These are phyloP conservation scores for Alternaria angustiovoidea DNA, from an alignment of 2,329 filamentous ascomycete genomes.

Conservation along the genomic window DNA sequence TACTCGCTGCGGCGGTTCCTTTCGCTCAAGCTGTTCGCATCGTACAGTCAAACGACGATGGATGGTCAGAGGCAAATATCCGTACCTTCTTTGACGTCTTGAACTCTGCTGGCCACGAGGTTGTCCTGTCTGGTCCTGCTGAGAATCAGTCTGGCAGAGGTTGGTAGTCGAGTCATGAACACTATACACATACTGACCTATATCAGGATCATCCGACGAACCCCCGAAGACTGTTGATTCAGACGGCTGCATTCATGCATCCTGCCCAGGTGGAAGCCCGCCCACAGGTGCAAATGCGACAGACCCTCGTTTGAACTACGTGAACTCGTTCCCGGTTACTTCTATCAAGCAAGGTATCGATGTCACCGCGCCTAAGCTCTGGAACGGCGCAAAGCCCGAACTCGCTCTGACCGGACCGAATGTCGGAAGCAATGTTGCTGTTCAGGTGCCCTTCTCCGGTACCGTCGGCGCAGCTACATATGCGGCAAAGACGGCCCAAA, in stretches of 20 bases:
- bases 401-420: constrained; percentile 73
- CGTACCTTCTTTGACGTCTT: constrained; percentile 67
- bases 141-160: constrained; percentile 71
- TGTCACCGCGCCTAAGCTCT: constrained; percentile 62
- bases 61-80: constrained; percentile 75
- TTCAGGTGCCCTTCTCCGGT: constrained; percentile 67
- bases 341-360: constrained; percentile 70
- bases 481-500: constrained; percentile 61
- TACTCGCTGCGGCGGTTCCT: constrained; percentile 38
- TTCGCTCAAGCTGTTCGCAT: constrained; percentile 42
- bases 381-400: constrained; percentile 62
- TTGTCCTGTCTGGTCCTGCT: constrained; percentile 71
- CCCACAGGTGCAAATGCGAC: constrained; percentile 65
- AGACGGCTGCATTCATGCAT: constrained; percentile 66
- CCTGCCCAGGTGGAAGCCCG: constrained; percentile 66
- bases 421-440: constrained; percentile 66
- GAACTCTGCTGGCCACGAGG: constrained; percentile 64
- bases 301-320: constrained; percentile 70
- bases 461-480: constrained; percentile 72
- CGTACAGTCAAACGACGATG: constrained; percentile 74
- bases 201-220: constrained; percentile 61
- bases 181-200: constrained; percentile 11
- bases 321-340: constrained; percentile 73
- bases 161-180: constrained; percentile 39
- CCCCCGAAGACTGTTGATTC: constrained; percentile 58